Evolutionary conservation across 164 flowering plant genomes (phyloP).

Genomic region (Magnolia sinica): DNA sequence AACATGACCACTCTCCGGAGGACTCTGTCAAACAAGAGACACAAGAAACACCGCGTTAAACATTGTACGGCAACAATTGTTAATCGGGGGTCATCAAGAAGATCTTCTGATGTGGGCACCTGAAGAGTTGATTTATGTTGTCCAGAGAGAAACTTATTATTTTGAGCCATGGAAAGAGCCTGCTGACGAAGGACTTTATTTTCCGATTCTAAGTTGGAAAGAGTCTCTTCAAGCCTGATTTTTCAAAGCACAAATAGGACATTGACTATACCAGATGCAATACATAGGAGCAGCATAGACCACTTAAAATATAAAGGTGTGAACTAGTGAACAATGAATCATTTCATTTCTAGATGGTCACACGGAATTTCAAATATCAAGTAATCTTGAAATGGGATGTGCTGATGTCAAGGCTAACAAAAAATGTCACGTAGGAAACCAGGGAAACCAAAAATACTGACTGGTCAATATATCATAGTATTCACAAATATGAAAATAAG

Average conservation of each 20-base stretch:
- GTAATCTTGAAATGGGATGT: too few relatives aligned
- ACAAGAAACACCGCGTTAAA: not conserved
- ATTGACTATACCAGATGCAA: not conserved
- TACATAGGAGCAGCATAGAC: not conserved
- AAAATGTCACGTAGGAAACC: too few relatives aligned
- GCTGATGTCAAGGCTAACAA: too few relatives aligned
- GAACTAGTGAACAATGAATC: not conserved
- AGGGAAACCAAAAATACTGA: too few relatives aligned
- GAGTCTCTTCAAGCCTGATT: slow-evolving; percentile 90
- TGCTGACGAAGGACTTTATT: slow-evolving; percentile 97
- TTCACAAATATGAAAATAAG: too few relatives aligned
- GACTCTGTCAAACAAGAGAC: slow-evolving; percentile 44
- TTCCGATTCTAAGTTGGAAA: slow-evolving; percentile 84
- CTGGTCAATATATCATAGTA: too few relatives aligned
- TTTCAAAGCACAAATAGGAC: not conserved
- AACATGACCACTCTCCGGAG: slow-evolving; percentile 53
- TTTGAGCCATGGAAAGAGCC: slow-evolving; percentile 86
- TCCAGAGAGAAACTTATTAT: slow-evolving; percentile 65
- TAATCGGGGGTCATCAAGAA: not conserved
- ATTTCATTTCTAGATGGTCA: not conserved
- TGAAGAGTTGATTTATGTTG: slow-evolving; percentile 83
- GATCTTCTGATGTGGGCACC: slow-evolving; percentile 31
- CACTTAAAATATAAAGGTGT: not conserved
- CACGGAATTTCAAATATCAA: not conserved
- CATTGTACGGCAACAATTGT: not conserved